These are phyloP conservation scores for Blumeria hordei DNA, from an alignment of 2,329 filamentous ascomycete species.

Conservation along the genomic window DNA sequence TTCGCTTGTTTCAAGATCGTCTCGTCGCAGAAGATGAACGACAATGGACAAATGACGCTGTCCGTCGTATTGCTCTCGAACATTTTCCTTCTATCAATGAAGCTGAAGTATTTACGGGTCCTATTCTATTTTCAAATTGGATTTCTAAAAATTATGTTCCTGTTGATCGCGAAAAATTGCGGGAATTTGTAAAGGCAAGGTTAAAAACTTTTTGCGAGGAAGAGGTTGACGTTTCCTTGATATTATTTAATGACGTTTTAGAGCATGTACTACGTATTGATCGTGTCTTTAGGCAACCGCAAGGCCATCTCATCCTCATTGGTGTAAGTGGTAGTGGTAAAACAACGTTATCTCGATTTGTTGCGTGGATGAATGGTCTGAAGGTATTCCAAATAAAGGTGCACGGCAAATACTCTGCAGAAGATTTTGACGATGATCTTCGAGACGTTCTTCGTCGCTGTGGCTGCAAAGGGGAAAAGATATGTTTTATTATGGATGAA, in stretches of 20 bases:
- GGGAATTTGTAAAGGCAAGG: constrained; percentile 92
- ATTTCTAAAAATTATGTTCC: constrained; percentile 96
- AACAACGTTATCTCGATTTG: constrained; percentile 90
- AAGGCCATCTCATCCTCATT: constrained; percentile 94
- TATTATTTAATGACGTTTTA: constrained; percentile 97
- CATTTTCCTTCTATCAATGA: constrained; percentile 93
- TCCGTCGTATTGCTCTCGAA: constrained; percentile 66
- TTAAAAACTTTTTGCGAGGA: constrained; percentile 98
- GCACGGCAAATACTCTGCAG: constrained; percentile 89
- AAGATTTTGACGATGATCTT: constrained; percentile 96
- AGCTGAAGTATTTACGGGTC: constrained; percentile 64
- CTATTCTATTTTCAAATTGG: constrained; percentile 98
- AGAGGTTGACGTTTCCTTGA: constrained; percentile 92
- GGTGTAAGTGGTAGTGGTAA: constrained; percentile 97
- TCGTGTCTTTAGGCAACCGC: constrained; percentile 91
- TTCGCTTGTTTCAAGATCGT: constrained; percentile 91
- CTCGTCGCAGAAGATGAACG: constrained; percentile 85
- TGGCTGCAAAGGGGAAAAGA: constrained; percentile 96
- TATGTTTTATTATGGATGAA: constrained; percentile 99
- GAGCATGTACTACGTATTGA: constrained; percentile 97
- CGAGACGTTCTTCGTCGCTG: constrained; percentile 79
- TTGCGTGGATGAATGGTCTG: constrained; percentile 98
- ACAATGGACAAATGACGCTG: constrained; percentile 78
- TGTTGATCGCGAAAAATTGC: constrained; percentile 79
- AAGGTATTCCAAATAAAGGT: constrained; percentile 99